phyloP scores from a whole-genome alignment of 1,284 basidiomycete genomes.

The Malassezia arunalokei region DNA sequence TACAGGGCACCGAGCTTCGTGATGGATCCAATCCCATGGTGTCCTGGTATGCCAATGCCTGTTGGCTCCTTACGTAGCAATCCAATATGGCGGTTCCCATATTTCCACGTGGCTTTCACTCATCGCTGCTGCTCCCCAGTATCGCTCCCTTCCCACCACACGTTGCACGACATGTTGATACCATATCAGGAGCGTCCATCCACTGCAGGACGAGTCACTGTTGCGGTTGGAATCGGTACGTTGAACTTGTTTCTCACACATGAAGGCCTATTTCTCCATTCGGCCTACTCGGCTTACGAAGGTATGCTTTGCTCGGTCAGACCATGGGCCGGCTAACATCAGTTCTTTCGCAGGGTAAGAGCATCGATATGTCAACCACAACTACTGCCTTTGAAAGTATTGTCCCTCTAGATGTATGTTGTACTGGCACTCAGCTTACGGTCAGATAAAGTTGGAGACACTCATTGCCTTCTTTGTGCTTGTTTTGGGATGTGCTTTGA shows the following conservation, averaged over 20 bases:
- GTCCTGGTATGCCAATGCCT: constrained; percentile 77
- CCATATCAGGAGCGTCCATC: constrained; percentile 4
- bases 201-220: neutral
- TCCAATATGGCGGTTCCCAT: neutral
- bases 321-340: neutral
- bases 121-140: neutral
- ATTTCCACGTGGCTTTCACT: neutral
- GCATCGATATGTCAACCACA: constrained; percentile 10
- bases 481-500: constrained; percentile 13
- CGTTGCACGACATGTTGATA: neutral
- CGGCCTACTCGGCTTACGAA: constrained; percentile 18
- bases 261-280: constrained; percentile 16
- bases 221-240: constrained; percentile 6
- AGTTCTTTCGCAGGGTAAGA: constrained; percentile 17
- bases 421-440: neutral
- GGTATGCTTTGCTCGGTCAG: constrained; percentile 1
- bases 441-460: constrained; percentile 7
- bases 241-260: neutral
- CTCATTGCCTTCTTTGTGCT: constrained; percentile 14
- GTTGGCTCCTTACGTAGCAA: constrained; percentile 47
- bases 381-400: constrained; percentile 7
- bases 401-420: constrained; percentile 15
- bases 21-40: constrained; percentile 79
- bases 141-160: no score
- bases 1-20: constrained; percentile 55